Percentiles rank a stretch among this genome's conserved stretches.
Evolutionary conservation across 257 asterid genomes (phyloP).

Genomic region (Nicotiana sylvestris): DNA sequence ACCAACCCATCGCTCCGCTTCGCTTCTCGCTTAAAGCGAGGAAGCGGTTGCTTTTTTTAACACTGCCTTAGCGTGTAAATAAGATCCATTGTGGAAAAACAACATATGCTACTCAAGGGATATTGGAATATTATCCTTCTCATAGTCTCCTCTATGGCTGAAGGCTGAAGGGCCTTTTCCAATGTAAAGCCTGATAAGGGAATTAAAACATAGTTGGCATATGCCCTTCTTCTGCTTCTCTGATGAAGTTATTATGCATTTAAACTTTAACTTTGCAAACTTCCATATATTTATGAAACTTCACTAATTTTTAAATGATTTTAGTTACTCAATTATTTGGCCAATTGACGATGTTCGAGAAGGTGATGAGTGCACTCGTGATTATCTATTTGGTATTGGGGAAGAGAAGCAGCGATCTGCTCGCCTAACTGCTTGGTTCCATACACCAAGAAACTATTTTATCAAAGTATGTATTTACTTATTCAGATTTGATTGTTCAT

Average conservation of each 20-base stretch:
- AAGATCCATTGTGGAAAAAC: neutral
- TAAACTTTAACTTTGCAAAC: neutral
- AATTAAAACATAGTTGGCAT: neutral
- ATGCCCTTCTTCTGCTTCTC: neutral
- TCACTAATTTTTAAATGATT: slow-evolving; percentile 15
- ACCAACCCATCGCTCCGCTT: too few relatives aligned
- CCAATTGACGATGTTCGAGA: slow-evolving; percentile 50
- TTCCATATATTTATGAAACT: slow-evolving; percentile 11
- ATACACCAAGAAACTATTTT: slow-evolving; percentile 80
- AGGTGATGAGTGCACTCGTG: slow-evolving; percentile 88
- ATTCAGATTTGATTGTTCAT: neutral
- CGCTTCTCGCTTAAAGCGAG: too few relatives aligned
- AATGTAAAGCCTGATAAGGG: neutral
- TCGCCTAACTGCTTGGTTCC: slow-evolving; percentile 98
- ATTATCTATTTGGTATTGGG: slow-evolving; percentile 80
- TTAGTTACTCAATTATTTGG: slow-evolving; percentile 92
- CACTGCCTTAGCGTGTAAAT: neutral
- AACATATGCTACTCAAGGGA: neutral
- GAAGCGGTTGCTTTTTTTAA: too few relatives aligned
- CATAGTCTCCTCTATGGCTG: neutral
- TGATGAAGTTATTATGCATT: neutral
- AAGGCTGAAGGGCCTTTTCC: neutral
- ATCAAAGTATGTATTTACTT: slow-evolving; percentile 46
- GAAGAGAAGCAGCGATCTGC: slow-evolving; percentile 94
- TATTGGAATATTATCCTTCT: neutral